Base-by-base conservation (phyloP, 306 rosid species). In the Malus sieversii region DNA sequence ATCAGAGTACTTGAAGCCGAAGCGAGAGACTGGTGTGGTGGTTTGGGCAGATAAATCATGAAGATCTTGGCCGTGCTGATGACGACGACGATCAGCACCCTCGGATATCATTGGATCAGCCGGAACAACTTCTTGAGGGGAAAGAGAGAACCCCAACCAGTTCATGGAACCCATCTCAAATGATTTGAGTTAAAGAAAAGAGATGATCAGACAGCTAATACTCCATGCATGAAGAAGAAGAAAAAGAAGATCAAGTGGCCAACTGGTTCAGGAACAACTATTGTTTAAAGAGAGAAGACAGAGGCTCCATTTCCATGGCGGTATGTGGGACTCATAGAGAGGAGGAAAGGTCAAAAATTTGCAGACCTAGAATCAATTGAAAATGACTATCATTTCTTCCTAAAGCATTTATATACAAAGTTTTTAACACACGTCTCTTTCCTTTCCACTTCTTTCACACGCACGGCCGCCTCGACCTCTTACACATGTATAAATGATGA, bases 101-200 rank as follows among this genome's bases (percentile, higher is more conserved):
- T 78, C 42, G 29, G 89, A 83, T 46, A 80, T 77, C 19, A 22
- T 7, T 64, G 68, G 68, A 64, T 3, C 66, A 61, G 85, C 18
- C 19, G 84, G 80, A 42, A 25, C 42, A 1, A 76, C 85, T 76
- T 88, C 90, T 83, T 86, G 98, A 61, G 96, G 81, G 4, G 98
- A 93, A 30, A 93, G 92, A 84, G 98, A 93, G 75, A 93, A 93
- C 44, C 98, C 96, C 76, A 93, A 59, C 96, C 95, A 93, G 82
- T 90, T 93, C 91, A 93, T 90, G 16, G 67, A 73, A 74, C 68
- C 52, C 46, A 76, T 51, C 55, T 33, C 18, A 75, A 57, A 59
- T 59, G 64, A 29, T 59, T 59, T 23, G 25, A 23, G 32, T 25
- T 59, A 59, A 22, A 59, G 64, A 59, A 58, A 58, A 23, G 29